Percentiles rank a stretch among this genome's conserved stretches.
Evolutionary conservation across 169 alveolate species (phyloP).

Genomic region (Perkinsus marinus): DNA sequence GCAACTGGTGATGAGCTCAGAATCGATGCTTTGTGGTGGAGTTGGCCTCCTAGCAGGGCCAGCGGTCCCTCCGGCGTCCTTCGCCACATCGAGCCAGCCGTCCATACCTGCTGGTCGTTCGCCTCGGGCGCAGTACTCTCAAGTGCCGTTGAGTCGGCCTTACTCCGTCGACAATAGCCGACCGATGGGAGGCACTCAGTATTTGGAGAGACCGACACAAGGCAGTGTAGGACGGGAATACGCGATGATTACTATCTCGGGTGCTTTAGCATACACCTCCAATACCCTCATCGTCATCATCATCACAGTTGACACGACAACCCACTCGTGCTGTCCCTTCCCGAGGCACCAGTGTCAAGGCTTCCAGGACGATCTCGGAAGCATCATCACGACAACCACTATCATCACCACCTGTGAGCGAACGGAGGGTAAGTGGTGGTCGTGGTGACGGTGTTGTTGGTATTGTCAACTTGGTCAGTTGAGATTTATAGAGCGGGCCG

Average conservation of each 20-base stretch:
- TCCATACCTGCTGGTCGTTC: no score
- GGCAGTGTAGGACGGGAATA: neutral
- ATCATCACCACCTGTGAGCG: neutral
- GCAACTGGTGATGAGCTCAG: neutral
- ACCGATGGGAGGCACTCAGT: no score
- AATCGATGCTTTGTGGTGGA: no score
- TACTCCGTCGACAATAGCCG: no score
- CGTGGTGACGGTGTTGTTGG: neutral
- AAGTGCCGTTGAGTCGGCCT: no score
- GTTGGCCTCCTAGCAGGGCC: no score
- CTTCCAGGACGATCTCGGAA: neutral
- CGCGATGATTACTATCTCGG: no score
- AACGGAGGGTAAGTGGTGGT: neutral
- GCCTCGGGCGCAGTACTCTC: no score
- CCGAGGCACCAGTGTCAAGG: neutral
- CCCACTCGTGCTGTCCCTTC: neutral
- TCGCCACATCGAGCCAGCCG: no score
- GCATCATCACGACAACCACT: neutral
- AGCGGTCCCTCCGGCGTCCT: no score
- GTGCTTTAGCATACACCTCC: neutral
- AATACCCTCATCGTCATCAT: neutral
- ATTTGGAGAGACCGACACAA: neutral
- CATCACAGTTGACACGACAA: neutral
- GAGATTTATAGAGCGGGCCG: neutral
- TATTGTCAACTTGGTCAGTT: neutral